These are phyloP conservation scores for Diphasiastrum complanatum DNA, from an alignment of 83 land plant species.

Conservation along the genomic window DNA sequence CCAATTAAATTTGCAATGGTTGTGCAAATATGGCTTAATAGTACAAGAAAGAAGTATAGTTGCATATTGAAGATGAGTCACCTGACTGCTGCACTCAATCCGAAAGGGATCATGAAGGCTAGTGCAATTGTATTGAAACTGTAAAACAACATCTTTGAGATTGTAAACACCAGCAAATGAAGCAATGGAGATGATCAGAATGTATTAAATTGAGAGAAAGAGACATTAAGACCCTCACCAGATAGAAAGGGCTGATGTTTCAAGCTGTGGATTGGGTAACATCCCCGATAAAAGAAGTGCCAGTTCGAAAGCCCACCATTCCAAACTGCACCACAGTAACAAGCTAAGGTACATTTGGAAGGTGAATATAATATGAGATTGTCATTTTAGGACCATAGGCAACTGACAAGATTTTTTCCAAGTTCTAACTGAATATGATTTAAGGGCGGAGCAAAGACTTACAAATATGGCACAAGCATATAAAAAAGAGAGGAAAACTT, in stretches of 20 bases:
- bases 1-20: too few relatives aligned
- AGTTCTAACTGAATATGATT: too few relatives aligned
- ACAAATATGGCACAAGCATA: too few relatives aligned
- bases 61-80: neutral
- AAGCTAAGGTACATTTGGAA: too few relatives aligned
- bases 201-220: neutral
- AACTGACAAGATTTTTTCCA: too few relatives aligned
- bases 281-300: conserved; percentile 15
- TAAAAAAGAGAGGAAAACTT: too few relatives aligned
- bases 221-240: neutral
- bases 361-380: too few relatives aligned
- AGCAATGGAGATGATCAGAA: neutral
- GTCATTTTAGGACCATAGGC: too few relatives aligned
- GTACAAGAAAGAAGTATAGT: neutral
- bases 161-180: neutral
- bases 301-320: conserved; percentile 14
- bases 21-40: neutral
- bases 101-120: conserved; percentile 13
- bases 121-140: neutral
- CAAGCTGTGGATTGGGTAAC: conserved; percentile 18
- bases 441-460: too few relatives aligned
- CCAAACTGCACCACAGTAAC: too few relatives aligned
- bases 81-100: conserved; percentile 22
- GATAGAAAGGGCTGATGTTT: conserved; percentile 9
- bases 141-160: neutral